Evolutionary conservation across 441 rosid species (phyloP), one percentile per base, ranked within the genome.

Genomic region (Adansonia madagascariensis): DNA sequence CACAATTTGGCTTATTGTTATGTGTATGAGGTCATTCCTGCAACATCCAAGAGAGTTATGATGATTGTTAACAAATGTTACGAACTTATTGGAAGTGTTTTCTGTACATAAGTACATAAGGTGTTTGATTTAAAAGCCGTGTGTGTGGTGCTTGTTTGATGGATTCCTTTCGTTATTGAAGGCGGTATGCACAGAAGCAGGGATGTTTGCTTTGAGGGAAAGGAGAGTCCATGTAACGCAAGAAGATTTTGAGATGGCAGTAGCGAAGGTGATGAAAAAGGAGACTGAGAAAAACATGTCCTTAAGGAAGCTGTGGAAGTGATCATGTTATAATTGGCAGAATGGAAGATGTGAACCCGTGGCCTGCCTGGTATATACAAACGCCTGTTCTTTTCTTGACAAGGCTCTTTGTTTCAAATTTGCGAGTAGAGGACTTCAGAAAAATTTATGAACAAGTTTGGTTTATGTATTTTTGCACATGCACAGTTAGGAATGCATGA

Each of bases 211-310:
- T 0, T 76, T 92, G 18, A 88, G 98, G 63, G 95, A 92, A 86
- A 84, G 97, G 73, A 87, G 98, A 83, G 92, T 88, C 2, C 98
- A 92, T 63, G 98, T 94, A 27, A 91, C 93, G 5, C 95, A 92
- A 75, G 97, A 94, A 82, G 94, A 92, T 84, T 91, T 91, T 15
- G 95, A 91, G 88, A 91, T 91, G 93, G 93, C 93, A 0, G 94
- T 94, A 27, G 98, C 94, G 0, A 94, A 94, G 91, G 98, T 92
- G 8, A 94, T 94, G 98, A 94, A 94, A 91, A 94, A 94, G 85
- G 98, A 94, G 79, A 90, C 94, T 0, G 97, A 94, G 87, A 94
- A 94, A 87, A 94, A 92, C 84, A 91, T 94, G 98, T 94, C 98
- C 5, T 59, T 94, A 74, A 87, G 96, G 80, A 94, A 94, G 87